Evolutionary conservation across 108 stramenopile genomes (phyloP).

Genomic region (Fragilaria crotonensis): DNA sequence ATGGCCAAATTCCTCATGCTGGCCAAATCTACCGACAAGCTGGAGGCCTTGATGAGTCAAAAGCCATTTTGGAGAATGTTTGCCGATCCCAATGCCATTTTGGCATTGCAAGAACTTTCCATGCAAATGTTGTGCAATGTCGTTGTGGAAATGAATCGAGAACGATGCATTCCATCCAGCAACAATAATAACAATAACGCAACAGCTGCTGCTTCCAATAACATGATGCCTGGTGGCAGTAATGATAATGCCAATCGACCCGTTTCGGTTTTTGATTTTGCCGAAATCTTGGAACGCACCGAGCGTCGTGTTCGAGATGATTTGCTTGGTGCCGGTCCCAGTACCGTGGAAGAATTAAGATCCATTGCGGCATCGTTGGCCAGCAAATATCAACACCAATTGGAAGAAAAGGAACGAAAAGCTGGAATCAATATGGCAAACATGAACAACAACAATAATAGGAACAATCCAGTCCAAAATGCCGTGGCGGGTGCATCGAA

Average conservation of each 20-base stretch:
- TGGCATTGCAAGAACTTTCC: slow-evolving; percentile 69
- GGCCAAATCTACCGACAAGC: slow-evolving; percentile 62
- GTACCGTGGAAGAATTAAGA: slow-evolving; percentile 68
- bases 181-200: slow-evolving; percentile 17
- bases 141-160: slow-evolving; percentile 49
- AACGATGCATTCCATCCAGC: slow-evolving; percentile 17
- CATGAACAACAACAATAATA: too few species aligned
- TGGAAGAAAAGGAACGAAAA: slow-evolving; percentile 16
- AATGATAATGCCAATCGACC: slow-evolving; percentile 18
- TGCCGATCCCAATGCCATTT: slow-evolving; percentile 75
- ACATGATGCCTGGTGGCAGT: slow-evolving; percentile 16
- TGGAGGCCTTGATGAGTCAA: slow-evolving; percentile 76
- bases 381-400: slow-evolving; percentile 47
- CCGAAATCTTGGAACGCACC: slow-evolving; percentile 67
- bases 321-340: slow-evolving; percentile 71
- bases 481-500: too few species aligned
- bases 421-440: too few species aligned
- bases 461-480: too few species aligned
- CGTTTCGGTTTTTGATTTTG: slow-evolving; percentile 87
- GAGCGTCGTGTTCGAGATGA: slow-evolving; percentile 75
- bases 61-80: slow-evolving; percentile 91
- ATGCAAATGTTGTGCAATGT: slow-evolving; percentile 74
- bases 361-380: slow-evolving; percentile 47
- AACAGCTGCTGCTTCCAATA: neutral
- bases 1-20: slow-evolving; percentile 81